Base-by-base conservation (phyloP, 176 grass and related monocot genomes). In the Zizania latifolia region DNA sequence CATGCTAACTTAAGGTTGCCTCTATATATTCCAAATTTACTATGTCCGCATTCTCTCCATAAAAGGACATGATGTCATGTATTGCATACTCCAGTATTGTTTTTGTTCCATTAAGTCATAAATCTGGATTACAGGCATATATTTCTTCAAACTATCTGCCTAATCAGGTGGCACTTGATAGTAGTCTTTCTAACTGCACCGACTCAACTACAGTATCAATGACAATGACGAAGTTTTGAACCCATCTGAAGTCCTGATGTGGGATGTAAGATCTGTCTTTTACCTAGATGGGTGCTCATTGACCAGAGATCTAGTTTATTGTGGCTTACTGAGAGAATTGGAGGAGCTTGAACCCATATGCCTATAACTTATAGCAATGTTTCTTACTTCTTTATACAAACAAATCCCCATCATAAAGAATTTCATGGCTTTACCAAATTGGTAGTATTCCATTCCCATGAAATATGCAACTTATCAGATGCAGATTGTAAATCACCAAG, bases 321-420 rank as follows among this genome's bases (percentile, higher is more conserved):
- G 10, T 37, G n/a, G 17, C 21, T 16, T 39, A 17, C 24, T 64
- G 7, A 6, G 30, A 3, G 46, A 51, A 6, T 45, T 8, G 11
- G 58, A 85, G 16, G 7, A n/a, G 6, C 67, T 35, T 51, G 44
- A 80, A 45, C 41, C 64, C 29, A 44, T 55, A 70, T 5, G 19
- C 34, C 8, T 76, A 83, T 53, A 55, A 64, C 16, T 67, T 78
- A 45, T 33, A 76, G 10, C 15, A 62, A 29, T 23, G 62, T 21
- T 14, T 8, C 32, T 16, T 72, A 84, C 16, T 34, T 76, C 3
- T 28, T 28, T 12, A 58, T 76, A 75, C 17, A 75, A 75, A 75
- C 36, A 56, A 36, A 83, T 21, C 10, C 27, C 23, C 57, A 29
- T 46, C 22, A 34, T 66, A 21, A 58, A n/a, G 4, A 76, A 48